Conservation (phyloP, 257 asterid species). For the Solanum infundibuliforme region DNA sequence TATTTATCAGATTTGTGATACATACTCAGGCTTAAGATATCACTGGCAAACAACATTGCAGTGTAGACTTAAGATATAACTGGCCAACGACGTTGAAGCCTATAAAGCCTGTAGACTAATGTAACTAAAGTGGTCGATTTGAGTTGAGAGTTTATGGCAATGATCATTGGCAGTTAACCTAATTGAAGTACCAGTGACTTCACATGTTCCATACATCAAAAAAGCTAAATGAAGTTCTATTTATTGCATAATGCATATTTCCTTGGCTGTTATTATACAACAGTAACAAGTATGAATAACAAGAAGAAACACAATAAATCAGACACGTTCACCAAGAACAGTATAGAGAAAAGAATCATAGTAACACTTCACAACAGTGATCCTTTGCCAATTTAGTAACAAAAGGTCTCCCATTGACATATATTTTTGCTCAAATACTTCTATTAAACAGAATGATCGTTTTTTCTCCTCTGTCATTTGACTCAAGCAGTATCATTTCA, state of each 20-base stretch:
- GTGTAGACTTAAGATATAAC: not conserved
- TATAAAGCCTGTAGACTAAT: not conserved
- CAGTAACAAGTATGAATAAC: not conserved
- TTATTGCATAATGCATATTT: not conserved
- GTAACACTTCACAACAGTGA: not conserved
- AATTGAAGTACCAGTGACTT: not conserved
- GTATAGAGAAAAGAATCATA: not conserved
- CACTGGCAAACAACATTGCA: not conserved
- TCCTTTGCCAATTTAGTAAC: not conserved
- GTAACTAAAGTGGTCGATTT: not conserved
- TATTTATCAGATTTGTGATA: not conserved
- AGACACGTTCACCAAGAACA: not conserved
- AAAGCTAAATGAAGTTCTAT: not conserved
- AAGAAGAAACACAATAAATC: not conserved
- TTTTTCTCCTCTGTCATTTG: not conserved
- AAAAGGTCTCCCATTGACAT: not conserved
- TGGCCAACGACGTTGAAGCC: not conserved
- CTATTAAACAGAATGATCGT: not conserved
- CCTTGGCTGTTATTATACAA: not conserved
- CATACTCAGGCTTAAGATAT: not conserved
- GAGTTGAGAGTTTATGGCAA: not conserved
- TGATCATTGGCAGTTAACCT: not conserved
- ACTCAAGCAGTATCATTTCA: not conserved
- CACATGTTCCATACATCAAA: not conserved
- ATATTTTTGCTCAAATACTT: not conserved